Percentiles rank a stretch among this genome's conserved stretches.
phyloP scores from a whole-genome alignment of 176 grass and related monocot genomes.

The Avena eriantha region DNA sequence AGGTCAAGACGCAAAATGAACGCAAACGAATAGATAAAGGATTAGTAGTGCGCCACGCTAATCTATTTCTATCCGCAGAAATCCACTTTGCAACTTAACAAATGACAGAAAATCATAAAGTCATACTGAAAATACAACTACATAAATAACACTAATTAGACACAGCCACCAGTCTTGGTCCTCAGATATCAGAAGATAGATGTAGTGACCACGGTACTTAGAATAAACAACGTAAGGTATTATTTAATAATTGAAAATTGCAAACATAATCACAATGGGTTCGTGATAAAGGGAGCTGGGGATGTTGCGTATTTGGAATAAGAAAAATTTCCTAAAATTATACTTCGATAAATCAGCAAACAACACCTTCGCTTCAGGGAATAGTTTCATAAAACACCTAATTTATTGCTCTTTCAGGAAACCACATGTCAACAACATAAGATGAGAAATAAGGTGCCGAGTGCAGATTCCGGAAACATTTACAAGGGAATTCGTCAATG shows the following conservation, averaged over 20 bases:
- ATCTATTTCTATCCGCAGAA: constrained; percentile 18
- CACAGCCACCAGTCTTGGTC: not conserved
- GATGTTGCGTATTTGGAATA: constrained; percentile 15
- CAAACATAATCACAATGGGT: not conserved
- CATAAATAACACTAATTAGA: not conserved
- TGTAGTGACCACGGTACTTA: not conserved
- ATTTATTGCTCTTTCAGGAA: not conserved
- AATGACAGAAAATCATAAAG: not conserved
- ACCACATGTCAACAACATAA: not conserved
- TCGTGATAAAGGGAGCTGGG: not conserved
- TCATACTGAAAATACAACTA: not conserved
- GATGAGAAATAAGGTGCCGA: not conserved
- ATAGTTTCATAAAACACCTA: not conserved
- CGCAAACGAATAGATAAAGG: not conserved
- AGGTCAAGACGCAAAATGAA: not conserved
- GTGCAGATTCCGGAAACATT: not conserved
- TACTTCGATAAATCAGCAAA: not conserved
- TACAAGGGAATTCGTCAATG: not conserved
- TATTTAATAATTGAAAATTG: constrained; percentile 5
- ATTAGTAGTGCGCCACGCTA: not conserved
- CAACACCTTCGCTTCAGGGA: not conserved
- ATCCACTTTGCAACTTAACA: constrained; percentile 15
- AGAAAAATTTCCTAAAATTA: not conserved
- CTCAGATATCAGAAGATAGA: not conserved
- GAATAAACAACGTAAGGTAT: not conserved